Evolutionary conservation across 305 asterid species (phyloP).

Genomic region (Caryopteris hybrid): DNA sequence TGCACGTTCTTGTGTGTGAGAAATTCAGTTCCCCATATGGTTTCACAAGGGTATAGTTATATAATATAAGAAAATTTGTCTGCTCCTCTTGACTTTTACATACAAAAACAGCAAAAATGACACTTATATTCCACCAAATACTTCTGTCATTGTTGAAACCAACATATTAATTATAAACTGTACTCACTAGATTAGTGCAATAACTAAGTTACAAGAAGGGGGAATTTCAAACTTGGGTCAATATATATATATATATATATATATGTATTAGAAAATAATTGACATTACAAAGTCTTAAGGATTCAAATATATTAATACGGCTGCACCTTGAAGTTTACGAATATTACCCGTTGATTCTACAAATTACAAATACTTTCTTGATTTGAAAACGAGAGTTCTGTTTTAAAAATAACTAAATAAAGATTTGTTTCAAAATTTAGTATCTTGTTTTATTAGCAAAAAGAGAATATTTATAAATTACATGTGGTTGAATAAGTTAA

Average conservation of each 20-base stretch:
- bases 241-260: no score
- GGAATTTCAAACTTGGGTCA: constrained; percentile 29
- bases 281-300: constrained; percentile 19
- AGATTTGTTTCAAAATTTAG: no score
- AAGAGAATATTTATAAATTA: no score
- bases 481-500: no score
- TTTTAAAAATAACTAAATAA: no score
- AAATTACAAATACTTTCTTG: no score
- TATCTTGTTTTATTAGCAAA: no score
- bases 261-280: background rate
- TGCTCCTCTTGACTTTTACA: constrained; percentile 51
- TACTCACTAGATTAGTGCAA: constrained; percentile 29
- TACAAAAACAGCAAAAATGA: constrained; percentile 37
- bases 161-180: constrained; percentile 15
- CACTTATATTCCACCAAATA: constrained; percentile 44
- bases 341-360: background rate
- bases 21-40: constrained; percentile 36
- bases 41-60: constrained; percentile 4
- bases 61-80: constrained; percentile 3
- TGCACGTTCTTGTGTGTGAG: constrained; percentile 12
- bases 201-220: constrained; percentile 36
- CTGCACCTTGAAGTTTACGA: background rate
- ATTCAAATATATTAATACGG: background rate
- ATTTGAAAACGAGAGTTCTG: no score
- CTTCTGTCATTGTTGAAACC: constrained; percentile 43